Conservation (phyloP, 805 yeast genomes). For the Cyberlindnera euphorbiiphila region DNA sequence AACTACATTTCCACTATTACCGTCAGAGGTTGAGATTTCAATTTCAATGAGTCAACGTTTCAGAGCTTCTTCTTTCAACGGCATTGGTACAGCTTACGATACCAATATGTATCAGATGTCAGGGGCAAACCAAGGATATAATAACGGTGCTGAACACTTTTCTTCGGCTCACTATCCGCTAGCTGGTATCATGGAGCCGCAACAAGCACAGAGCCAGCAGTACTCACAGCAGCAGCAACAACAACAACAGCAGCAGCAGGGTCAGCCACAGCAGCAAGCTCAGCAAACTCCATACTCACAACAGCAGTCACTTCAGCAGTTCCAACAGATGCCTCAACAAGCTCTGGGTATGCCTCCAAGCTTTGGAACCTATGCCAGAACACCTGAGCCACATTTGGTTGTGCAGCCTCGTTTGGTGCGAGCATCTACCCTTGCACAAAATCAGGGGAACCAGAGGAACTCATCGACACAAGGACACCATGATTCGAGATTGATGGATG, state of each 20-base stretch:
- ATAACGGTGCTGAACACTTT: not conserved
- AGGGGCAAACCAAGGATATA: not conserved
- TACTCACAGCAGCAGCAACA: conserved; percentile 3
- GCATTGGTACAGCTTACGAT: conserved; percentile 5
- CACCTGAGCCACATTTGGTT: conserved; percentile 10
- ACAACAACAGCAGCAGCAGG: conserved; percentile 6
- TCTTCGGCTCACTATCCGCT: not conserved
- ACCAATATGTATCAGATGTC: not conserved
- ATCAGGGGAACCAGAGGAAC: conserved; percentile 1
- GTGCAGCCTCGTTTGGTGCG: conserved; percentile 17
- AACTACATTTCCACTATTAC: not conserved
- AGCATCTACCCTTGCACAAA: conserved; percentile 10
- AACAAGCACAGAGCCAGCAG: not conserved
- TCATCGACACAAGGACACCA: not conserved
- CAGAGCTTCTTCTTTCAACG: conserved; percentile 15
- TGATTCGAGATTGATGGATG: conserved; percentile 7
- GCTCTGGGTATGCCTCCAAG: not conserved
- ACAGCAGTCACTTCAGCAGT: not conserved
- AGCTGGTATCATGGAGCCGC: not conserved
- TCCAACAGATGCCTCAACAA: not conserved
- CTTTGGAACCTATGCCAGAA: conserved; percentile 6
- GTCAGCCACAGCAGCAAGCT: conserved; percentile 1
- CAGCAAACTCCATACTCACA: conserved; percentile 2
- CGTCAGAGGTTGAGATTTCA: conserved; percentile 3
- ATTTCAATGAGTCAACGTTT: too few species aligned